A percentile compares a stretch with the other conserved stretches of the same genome.
Evolutionary conservation across 2,329 filamentous ascomycete genomes (phyloP).

Genomic region (Dactylella cylindrospora): DNA sequence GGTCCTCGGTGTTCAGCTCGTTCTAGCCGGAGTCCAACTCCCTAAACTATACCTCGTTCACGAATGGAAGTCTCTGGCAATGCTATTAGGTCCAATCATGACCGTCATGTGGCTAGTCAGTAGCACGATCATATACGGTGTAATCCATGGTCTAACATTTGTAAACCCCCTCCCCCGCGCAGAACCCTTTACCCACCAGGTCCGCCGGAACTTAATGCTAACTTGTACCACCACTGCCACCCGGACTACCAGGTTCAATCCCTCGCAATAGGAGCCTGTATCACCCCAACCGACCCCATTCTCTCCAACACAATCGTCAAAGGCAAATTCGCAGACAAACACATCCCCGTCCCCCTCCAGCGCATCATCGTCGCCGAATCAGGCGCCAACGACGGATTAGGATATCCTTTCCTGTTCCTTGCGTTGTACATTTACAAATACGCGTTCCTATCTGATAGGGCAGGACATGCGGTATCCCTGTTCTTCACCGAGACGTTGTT

Average conservation of each 20-base stretch:
- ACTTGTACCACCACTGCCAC: background rate
- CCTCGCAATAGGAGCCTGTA: conserved; percentile 76
- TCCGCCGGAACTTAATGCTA: no score
- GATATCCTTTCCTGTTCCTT: conserved; percentile 85
- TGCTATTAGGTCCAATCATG: conserved; percentile 84
- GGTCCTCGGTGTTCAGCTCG: conserved; percentile 85
- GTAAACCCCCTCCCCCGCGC: conserved; percentile 45
- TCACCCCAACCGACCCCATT: conserved; percentile 90
- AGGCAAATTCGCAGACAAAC: conserved; percentile 87
- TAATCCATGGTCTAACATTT: conserved; percentile 71
- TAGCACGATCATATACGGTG: conserved; percentile 73
- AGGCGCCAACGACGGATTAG: conserved; percentile 83
- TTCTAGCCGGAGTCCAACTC: conserved; percentile 83
- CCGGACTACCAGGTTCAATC: conserved; percentile 62
- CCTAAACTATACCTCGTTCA: conserved; percentile 76
- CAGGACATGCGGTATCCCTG: conserved; percentile 66
- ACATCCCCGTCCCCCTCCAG: conserved; percentile 78
- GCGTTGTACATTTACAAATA: conserved; percentile 82
- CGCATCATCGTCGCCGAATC: conserved; percentile 79
- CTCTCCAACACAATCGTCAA: conserved; percentile 89
- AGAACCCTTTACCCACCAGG: no score
- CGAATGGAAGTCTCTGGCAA: conserved; percentile 73
- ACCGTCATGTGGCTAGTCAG: conserved; percentile 80
- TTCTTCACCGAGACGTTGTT: conserved; percentile 87
- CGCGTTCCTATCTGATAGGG: conserved; percentile 62